Conservation (phyloP, 1,284 basidiomycete species). For the Psilocybe mexicana region DNA sequence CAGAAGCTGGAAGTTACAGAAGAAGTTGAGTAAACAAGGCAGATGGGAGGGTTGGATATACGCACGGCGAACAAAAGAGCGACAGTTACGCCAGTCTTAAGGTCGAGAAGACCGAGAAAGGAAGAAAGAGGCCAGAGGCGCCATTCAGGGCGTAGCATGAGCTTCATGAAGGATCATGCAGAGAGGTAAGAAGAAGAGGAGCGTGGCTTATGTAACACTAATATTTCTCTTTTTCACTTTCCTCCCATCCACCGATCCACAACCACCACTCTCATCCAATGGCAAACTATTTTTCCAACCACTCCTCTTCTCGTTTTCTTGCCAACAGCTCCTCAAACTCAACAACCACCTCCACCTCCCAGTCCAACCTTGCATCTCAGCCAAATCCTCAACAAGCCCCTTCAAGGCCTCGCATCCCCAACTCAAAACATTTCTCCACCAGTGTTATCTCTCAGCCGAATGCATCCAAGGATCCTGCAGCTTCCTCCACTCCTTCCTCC, state of each 20-base stretch:
- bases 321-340: constrained; percentile 40
- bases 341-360: constrained; percentile 18
- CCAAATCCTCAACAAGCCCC: constrained; percentile 14
- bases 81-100: constrained; percentile 88
- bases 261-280: constrained; percentile 17
- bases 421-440: constrained; percentile 75
- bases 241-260: constrained; percentile 15
- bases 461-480: constrained; percentile 43
- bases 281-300: constrained; percentile 77
- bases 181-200: constrained; percentile 21
- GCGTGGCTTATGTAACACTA: constrained; percentile 29
- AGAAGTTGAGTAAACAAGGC: neutral
- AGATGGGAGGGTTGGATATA: constrained; percentile 5
- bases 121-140: constrained; percentile 77
- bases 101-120: constrained; percentile 82
- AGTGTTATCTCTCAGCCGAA: constrained; percentile 48
- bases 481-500: constrained; percentile 35
- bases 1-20: constrained; percentile 62
- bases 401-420: constrained; percentile 32
- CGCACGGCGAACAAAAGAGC: constrained; percentile 83
- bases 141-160: constrained; percentile 78
- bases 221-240: constrained; percentile 25
- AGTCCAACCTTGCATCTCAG: neutral
- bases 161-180: constrained; percentile 56
- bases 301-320: constrained; percentile 71